Evolutionary conservation across 2,329 filamentous ascomycete genomes (phyloP), one percentile per base, ranked within the genome.

Genomic region (Graphilbum fragrans): DNA sequence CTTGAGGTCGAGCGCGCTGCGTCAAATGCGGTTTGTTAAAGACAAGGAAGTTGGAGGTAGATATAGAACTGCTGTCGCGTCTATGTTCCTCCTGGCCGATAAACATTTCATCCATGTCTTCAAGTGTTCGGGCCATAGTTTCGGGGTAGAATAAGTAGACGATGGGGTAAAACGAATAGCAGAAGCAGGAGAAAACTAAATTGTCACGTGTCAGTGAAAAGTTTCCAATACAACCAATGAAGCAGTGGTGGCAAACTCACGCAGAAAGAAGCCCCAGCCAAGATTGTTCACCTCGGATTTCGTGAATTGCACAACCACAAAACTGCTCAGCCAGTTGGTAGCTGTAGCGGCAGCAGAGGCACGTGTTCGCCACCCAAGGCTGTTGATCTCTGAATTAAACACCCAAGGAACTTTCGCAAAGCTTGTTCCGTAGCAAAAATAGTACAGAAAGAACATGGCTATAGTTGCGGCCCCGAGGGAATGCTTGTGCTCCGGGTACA

Each of bases 61-160:
- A 50, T 29, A 55, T 55, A 44, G 8, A 29, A 8, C 25, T 14
- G 25, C 25, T 14, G 25, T 14, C 14, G 25, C n/a, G n/a, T n/a
- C 25, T 29, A 14, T 8, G 8, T 8, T 29, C 14, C 8, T 29
- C 25, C 8, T 29, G 25, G 25, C 25, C 14, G 25, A 8, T 29
- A 29, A 62, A 64, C 33, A 64, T 63, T 42, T 63, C 54, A 45
- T 70, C 65, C 52, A 70, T 68, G 35, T 70, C 66, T 49, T 71
- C 67, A 7, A 71, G 56, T 0, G 66, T 63, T 10, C 61, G 57
- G 37, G 64, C 56, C 6, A 62, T 52, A 2, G 68, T 71, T 49
- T 72, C 68, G 0, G 66, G 67, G 42, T 71, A 70, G 35, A 73
- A 59, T 44, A 67, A 58, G 50, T 65, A 72, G 5, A 69, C 63